Evolutionary conservation across 1,284 basidiomycete genomes (phyloP), one percentile per base, ranked within the genome.

Genomic region (Xerocomus minutiporus): DNA sequence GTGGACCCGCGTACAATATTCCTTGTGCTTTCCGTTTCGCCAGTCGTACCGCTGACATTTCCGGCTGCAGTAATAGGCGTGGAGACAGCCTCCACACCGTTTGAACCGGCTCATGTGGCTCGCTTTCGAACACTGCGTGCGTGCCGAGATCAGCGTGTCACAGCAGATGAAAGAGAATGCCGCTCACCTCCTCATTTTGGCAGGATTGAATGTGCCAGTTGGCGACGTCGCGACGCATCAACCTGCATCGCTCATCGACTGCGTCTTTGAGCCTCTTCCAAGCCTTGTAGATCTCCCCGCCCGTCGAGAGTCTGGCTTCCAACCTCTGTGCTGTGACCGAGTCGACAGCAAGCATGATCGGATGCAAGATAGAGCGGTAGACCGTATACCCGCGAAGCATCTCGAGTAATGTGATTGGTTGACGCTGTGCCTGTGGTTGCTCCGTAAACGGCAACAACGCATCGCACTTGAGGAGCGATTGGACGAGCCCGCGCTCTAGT

Each of bases 11-110:
- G 35, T 53, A 32, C 64, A 66, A 38, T 68, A 68, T 13, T 54
- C 46, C 38, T 62, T 68, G 49, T 69, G 64, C 31, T 52, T 65
- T 17, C 64, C 64, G 9, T 52, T 31, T 36, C 36, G 28, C 64
- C 64, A 69, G 20, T 66, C 64, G 40, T 59, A 54, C 32, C 56
- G 57, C 50, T 66, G 64, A 53, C 64, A 69, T 32, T 47, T 47
- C 32, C 44, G 57, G 40, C 57, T 60, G 35, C 66, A 65, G 36
- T 65, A 65, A 38, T 60, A 65, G 17, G 66, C 53, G 8, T 66
- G 63, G 23, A 65, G 51, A 47, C 64, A 63, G 15, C 64, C 64
- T 17, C 31, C 53, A 31, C 62, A 66, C 0, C 62, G 62, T 43
- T 58, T 64, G 26, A 63, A 58, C 20, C 39, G 50, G 15, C 54